Percentiles rank a stretch among this genome's conserved stretches.
These are phyloP conservation scores for Brassica nigra DNA, from an alignment of 345 rosid species.

Conservation along the genomic window DNA sequence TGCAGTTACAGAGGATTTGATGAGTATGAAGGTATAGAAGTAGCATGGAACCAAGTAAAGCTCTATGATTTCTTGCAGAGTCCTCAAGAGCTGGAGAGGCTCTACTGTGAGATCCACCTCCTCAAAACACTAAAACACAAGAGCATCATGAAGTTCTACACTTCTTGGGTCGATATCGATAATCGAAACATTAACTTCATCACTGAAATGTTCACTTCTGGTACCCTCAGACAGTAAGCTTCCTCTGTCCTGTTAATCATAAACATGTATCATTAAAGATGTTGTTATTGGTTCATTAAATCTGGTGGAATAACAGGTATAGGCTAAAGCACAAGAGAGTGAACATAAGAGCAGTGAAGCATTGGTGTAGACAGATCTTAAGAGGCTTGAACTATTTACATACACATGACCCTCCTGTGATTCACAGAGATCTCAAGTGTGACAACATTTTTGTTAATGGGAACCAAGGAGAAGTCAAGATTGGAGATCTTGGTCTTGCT, in stretches of 20 bases:
- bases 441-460: conserved; percentile 94
- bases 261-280: neutral
- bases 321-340: conserved; percentile 86
- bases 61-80: conserved; percentile 86
- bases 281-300: neutral
- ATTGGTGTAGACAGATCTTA: conserved; percentile 95
- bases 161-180: conserved; percentile 88
- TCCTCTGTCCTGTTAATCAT: neutral
- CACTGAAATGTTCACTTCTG: conserved; percentile 96
- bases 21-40: conserved; percentile 91
- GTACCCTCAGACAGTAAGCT: conserved; percentile 86
- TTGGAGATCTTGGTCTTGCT: conserved; percentile 97
- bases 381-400: conserved; percentile 83
- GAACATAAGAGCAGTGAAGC: conserved; percentile 84
- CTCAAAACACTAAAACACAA: conserved; percentile 87
- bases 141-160: conserved; percentile 86
- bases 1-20: conserved; percentile 90
- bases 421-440: conserved; percentile 96
- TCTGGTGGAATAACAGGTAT: conserved; percentile 47
- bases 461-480: conserved; percentile 95
- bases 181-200: conserved; percentile 89
- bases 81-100: conserved; percentile 94
- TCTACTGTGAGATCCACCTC: conserved; percentile 92
- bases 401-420: conserved; percentile 86
- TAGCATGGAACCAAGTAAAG: conserved; percentile 99